Evolutionary conservation across 768 basidiomycete genomes (phyloP), one percentile per base, ranked within the genome.

Genomic region (Panaeolus cyanescens): DNA sequence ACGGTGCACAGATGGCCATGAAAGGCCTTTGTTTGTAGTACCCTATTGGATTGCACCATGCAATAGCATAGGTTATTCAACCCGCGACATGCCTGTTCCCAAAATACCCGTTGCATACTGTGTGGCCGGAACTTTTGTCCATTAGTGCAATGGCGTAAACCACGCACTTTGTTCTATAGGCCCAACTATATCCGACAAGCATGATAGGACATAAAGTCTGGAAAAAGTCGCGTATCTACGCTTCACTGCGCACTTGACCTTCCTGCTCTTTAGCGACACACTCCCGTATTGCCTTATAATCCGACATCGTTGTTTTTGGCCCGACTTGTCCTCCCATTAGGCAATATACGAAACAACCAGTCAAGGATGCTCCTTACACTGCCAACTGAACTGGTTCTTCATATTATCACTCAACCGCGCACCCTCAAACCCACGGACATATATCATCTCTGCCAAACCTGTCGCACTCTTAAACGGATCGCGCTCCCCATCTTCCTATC

Each of bases 321-420:
- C n/a, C n/a, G n/a, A n/a, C n/a, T n/a, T n/a, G n/a, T n/a, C n/a
- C n/a, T n/a, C n/a, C n/a, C n/a, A n/a, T n/a, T n/a, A n/a, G n/a
- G n/a, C n/a, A n/a, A n/a, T n/a, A n/a, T n/a, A n/a, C n/a, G n/a
- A n/a, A n/a, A n/a, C n/a, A n/a, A n/a, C n/a, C n/a, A 34, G 33
- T 34, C 25, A 50, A 50, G 22, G 3, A 50, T 50, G 45, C 50
- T 50, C 2, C 32, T 62, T 28, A 62, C 64, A 32, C 59, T 70
- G 13, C 68, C 68, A 10, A 68, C 40, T 45, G 68, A 70, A 37
- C 39, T 70, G 19, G 56, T 70, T 1, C 25, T 67, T 20, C 45
- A 63, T 7, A 64, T 70, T 15, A 50, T 70, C 9, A 58, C 59
- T 13, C n/a, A 30, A 5, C 19, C 55, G 22, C 30, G 39, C 20